A percentile compares a stretch with the other conserved stretches of the same genome.
These are phyloP conservation scores for Gloeophyllum trabeum DNA, from an alignment of 768 basidiomycete species.

Conservation along the genomic window DNA sequence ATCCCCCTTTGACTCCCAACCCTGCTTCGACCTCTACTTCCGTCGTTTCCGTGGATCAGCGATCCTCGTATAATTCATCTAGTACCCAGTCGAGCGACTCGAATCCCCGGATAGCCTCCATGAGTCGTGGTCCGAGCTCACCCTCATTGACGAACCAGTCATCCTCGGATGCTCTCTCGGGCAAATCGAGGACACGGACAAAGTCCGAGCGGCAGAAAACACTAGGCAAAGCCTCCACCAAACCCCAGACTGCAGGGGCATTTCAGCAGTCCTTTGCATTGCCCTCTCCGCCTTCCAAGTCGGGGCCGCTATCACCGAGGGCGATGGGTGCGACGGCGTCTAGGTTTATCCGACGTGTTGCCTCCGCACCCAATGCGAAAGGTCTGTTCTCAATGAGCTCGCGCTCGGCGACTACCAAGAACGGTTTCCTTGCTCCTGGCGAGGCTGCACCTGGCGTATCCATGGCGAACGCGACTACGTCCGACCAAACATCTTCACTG, in stretches of 20 bases:
- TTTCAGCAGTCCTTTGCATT: conserved; percentile 37
- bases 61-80: conserved; percentile 73
- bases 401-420: conserved; percentile 53
- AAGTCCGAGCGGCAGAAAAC: conserved; percentile 20
- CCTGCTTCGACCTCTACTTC: conserved; percentile 44
- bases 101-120: conserved; percentile 15
- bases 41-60: conserved; percentile 40
- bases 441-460: conserved; percentile 48
- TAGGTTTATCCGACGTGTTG: conserved; percentile 89
- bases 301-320: conserved; percentile 53
- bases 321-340: conserved; percentile 65
- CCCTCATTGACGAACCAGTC: not conserved
- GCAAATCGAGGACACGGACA: conserved; percentile 12
- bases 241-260: conserved; percentile 34
- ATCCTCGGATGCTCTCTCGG: conserved; percentile 3
- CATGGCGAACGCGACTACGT: conserved; percentile 31
- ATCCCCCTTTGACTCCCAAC: conserved; percentile 32
- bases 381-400: conserved; percentile 64
- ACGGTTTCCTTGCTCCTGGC: conserved; percentile 67
- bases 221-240: conserved; percentile 20
- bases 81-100: conserved; percentile 70
- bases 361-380: conserved; percentile 95
- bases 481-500: conserved; percentile 57
- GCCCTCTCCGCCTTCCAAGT: conserved; percentile 21
- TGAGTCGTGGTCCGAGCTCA: too few species aligned